Percentiles rank a stretch among this genome's conserved stretches.
These are phyloP conservation scores for Heteromeles arbutifolia DNA, from an alignment of 306 rosid species.

Conservation along the genomic window DNA sequence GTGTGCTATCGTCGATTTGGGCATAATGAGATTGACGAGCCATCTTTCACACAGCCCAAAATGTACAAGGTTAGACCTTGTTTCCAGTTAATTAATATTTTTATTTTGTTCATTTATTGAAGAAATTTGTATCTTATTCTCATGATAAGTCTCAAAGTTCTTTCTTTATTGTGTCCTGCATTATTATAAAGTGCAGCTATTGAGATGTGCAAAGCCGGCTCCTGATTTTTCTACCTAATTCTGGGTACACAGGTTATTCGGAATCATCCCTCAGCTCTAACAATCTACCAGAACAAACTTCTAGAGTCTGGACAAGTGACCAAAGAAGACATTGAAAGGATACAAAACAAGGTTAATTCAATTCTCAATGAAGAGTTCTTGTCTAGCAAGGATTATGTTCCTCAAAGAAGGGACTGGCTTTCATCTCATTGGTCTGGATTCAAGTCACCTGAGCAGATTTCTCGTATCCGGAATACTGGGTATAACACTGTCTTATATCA, in stretches of 20 bases:
- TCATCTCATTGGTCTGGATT: constrained; percentile 94
- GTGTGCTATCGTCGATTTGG: constrained; percentile 96
- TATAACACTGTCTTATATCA: constrained; percentile 25
- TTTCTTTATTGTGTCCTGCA: not conserved
- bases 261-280: constrained; percentile 79
- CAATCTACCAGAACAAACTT: constrained; percentile 77
- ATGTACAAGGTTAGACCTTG: constrained; percentile 76
- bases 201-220: constrained; percentile 12
- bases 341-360: constrained; percentile 58
- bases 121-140: not conserved
- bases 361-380: constrained; percentile 84
- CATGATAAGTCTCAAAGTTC: not conserved
- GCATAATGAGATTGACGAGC: constrained; percentile 96
- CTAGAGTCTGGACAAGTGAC: constrained; percentile 66
- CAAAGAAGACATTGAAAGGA: constrained; percentile 58
- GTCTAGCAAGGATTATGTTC: constrained; percentile 89
- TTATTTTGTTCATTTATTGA: not conserved
- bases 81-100: not conserved
- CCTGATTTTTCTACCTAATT: constrained; percentile 10
- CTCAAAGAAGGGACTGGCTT: constrained; percentile 93
- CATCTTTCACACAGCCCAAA: constrained; percentile 95
- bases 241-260: constrained; percentile 54
- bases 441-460: constrained; percentile 94
- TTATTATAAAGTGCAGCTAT: not conserved
- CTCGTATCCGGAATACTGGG: constrained; percentile 93